These are phyloP conservation scores for Boechera retrofracta DNA, from an alignment of 345 rosid species.

Conservation along the genomic window DNA sequence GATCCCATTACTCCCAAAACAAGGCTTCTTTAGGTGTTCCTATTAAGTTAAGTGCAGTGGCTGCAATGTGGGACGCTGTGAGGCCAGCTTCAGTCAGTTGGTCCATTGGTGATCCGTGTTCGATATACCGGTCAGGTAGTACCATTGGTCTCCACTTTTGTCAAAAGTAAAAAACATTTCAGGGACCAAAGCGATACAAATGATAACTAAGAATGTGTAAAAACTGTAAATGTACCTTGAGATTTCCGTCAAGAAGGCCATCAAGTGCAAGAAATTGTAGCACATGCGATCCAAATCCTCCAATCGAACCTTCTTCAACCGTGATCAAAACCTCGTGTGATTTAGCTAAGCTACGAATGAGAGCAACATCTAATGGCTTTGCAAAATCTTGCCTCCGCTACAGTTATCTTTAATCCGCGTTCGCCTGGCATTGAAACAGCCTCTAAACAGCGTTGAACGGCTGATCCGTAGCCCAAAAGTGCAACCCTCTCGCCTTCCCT, in stretches of 20 bases:
- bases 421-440: constrained; percentile 59
- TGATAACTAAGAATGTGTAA: neutral
- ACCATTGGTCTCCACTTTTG: constrained; percentile 89
- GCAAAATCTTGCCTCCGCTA: constrained; percentile 94
- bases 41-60: constrained; percentile 71
- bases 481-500: constrained; percentile 78
- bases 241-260: constrained; percentile 77
- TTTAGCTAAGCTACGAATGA: constrained; percentile 65
- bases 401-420: constrained; percentile 56
- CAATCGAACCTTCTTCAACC: constrained; percentile 85
- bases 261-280: constrained; percentile 71
- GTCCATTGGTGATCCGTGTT: constrained; percentile 81
- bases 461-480: constrained; percentile 76
- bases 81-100: constrained; percentile 83
- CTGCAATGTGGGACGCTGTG: constrained; percentile 86
- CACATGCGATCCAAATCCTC: constrained; percentile 91
- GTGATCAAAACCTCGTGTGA: constrained; percentile 80
- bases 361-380: constrained; percentile 79
- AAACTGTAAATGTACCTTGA: constrained; percentile 49
- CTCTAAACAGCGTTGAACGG: constrained; percentile 70
- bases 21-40: constrained; percentile 69
- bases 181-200: neutral
- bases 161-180: neutral
- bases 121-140: constrained; percentile 80
- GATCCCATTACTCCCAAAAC: constrained; percentile 6